Evolutionary conservation across 495 filamentous ascomycete species (phyloP).

Genomic region (Cenococcum geophilum): DNA sequence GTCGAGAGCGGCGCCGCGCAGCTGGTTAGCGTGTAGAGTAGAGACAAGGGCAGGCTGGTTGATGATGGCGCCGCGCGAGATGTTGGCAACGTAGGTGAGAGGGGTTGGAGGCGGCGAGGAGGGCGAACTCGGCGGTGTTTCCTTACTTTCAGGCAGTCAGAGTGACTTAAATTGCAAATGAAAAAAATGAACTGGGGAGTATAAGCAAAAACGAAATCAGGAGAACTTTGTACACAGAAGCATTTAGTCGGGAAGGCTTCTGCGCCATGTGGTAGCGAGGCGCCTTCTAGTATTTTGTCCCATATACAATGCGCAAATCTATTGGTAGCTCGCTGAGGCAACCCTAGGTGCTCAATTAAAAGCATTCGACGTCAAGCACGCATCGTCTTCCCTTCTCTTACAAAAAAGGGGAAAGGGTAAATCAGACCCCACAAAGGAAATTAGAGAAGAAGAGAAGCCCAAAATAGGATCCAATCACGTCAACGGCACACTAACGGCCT

Average conservation of each 20-base stretch:
- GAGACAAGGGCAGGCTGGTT: conserved; percentile 61
- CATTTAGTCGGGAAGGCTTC: too few relatives aligned
- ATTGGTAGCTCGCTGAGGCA: too few relatives aligned
- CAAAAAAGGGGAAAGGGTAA: background rate
- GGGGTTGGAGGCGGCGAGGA: conserved; percentile 53
- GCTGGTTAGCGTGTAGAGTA: conserved; percentile 47
- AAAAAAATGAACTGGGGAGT: too few relatives aligned
- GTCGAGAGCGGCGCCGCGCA: conserved; percentile 73
- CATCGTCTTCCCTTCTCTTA: background rate
- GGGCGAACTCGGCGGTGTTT: conserved; percentile 63
- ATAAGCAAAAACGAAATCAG: too few relatives aligned
- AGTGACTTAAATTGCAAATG: too few relatives aligned
- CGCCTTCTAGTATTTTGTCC: too few relatives aligned
- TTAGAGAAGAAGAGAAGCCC: background rate
- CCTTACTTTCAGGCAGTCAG: conserved; percentile 32
- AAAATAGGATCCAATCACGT: conserved; percentile 42
- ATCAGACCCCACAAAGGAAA: background rate
- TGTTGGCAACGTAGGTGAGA: conserved; percentile 73
- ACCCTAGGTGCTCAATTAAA: background rate
- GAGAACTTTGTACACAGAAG: too few relatives aligned
- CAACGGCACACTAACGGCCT: conserved; percentile 69
- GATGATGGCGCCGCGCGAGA: conserved; percentile 65
- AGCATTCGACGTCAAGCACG: background rate
- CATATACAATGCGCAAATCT: too few relatives aligned
- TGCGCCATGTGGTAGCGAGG: too few relatives aligned